Conservation (phyloP, 805 yeast genomes). For the Yarrowia sp. region DNA sequence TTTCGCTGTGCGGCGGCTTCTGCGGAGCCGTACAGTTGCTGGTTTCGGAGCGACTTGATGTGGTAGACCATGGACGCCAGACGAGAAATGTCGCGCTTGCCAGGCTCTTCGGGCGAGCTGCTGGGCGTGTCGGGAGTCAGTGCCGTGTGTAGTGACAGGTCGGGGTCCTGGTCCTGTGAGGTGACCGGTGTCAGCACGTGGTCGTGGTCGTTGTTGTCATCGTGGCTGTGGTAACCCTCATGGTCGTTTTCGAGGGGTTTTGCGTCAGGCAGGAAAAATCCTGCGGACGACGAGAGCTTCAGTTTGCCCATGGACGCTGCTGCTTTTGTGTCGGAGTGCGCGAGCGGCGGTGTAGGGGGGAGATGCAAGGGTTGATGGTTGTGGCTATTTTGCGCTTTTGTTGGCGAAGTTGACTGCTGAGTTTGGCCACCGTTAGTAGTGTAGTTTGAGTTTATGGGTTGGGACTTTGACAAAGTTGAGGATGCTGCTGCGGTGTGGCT, state of each 20-base stretch:
- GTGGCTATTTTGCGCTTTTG: background rate
- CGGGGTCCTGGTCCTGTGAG: constrained; percentile 17
- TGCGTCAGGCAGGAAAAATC: constrained; percentile 12
- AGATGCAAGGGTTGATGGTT: constrained; percentile 8
- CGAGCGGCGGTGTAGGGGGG: constrained; percentile 13
- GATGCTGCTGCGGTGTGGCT: constrained; percentile 17
- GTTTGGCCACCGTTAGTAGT: background rate
- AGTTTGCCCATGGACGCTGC: constrained; percentile 22
- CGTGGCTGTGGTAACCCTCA: constrained; percentile 6
- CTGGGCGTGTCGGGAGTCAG: constrained; percentile 5
- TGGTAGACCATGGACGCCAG: constrained; percentile 22
- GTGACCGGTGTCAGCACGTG: constrained; percentile 16
- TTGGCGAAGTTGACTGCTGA: background rate
- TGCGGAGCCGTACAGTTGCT: constrained; percentile 22
- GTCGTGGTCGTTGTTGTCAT: constrained; percentile 15
- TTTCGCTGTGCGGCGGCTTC: constrained; percentile 18
- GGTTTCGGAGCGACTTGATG: constrained; percentile 18
- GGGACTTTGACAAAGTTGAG: constrained; percentile 10
- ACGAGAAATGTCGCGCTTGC: constrained; percentile 7
- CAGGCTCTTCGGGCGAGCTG: background rate
- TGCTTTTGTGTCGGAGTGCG: background rate
- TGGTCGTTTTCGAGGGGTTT: background rate
- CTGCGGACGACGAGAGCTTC: constrained; percentile 18
- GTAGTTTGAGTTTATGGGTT: constrained; percentile 19
- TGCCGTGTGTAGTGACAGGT: background rate